Base-by-base conservation (phyloP, 2,329 filamentous ascomycete genomes). In the Fusarium pilosicola region DNA sequence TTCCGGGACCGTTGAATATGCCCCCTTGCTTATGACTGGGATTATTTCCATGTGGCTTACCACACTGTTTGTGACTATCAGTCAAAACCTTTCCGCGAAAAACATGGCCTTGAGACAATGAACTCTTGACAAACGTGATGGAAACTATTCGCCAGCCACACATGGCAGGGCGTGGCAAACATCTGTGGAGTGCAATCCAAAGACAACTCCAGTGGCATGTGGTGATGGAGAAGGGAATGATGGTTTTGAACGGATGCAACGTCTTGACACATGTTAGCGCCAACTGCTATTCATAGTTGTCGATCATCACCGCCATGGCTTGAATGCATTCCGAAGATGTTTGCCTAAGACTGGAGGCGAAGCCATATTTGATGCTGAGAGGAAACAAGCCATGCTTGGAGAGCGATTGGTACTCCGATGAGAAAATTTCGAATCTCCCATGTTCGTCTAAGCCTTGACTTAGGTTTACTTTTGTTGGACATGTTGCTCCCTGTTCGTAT, bases 71-170 rank as follows among this genome's bases (percentile, higher is more conserved):
- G 54, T 51, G 48, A 61, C 42, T 48, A 60, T 65, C 57, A 60
- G 44, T 41, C 49, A 68, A 36, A 65, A 62, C 42, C 49, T 49
- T 46, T 49, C 57, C 39, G 30, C 30, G 39, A 60, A 65, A 74
- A 74, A 67, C 71, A 72, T 74, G 71, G 67, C 30, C 45, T 44
- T 65, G 67, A 74, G 68, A 74, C 71, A 74, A 61, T 38, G 41
- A 67, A 57, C 54, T 67, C 55, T 70, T 51, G 59, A 70, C 58
- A 48, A 46, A n/a, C 51, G 42, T 26, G 48, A 63, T 38, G 38
- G 15, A 38, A 24, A 57, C 57, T 39, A 22, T 34, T 48, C 42
- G 56, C 56, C 67, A 65, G 59, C 71, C 68, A 72, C 71, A 74
- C 71, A 74, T 74, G 71, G 71, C 56, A 72, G 46, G 68, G 59